Base-by-base conservation (phyloP, 2,329 filamentous ascomycete species). In the Neonectria faginata region DNA sequence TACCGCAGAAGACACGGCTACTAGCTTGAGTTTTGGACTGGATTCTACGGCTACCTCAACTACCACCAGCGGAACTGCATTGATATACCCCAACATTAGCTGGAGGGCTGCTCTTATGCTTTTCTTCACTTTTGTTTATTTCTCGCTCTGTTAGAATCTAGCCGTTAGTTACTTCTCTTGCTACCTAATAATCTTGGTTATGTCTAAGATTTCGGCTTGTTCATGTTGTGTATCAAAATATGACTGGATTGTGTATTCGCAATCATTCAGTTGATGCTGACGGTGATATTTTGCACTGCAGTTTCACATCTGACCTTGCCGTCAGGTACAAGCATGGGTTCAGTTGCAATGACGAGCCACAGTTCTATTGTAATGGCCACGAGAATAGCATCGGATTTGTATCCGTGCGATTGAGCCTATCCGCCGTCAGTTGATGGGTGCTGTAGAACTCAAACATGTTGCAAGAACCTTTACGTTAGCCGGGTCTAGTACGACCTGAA, bases 21-120 rank as follows among this genome's bases (percentile, higher is more conserved):
- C 47, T 8, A 54, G 39, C 2, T 58, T 63, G 31, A 25, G 9
- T 10, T 54, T 62, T 48, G 59, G 59, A 9, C 45, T 39, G 31
- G 45, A 53, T 14, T 36, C 52, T 20, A 39, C 53, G 22, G n/a
- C 29, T 31, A 31, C 50, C 14, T 45, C 51, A 14, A 55, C 51
- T 5, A 55, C 51, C 4, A 48, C 51, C 0, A 29, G 31, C 7
- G 58, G 51, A 47, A 33, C 51, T 42, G 22, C 18, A 41, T 29
- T 16, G 5, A n/a, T 18, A 1, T 4, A 6, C 25, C 25, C 25
- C n/a, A 18, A 10, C 2, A 29, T 11, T 6, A 22, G 16, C 45
- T 31, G 45, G 45, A 50, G 14, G 29, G 25, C 9, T 31, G 29
- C 45, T 31, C 3, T 29, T 4, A n/a, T 29, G 22, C 22, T 48